Percentiles rank a stretch among this genome's conserved stretches.
Conservation (phyloP, 176 grass and related monocot species). For the Coix lacrymajobi region DNA sequence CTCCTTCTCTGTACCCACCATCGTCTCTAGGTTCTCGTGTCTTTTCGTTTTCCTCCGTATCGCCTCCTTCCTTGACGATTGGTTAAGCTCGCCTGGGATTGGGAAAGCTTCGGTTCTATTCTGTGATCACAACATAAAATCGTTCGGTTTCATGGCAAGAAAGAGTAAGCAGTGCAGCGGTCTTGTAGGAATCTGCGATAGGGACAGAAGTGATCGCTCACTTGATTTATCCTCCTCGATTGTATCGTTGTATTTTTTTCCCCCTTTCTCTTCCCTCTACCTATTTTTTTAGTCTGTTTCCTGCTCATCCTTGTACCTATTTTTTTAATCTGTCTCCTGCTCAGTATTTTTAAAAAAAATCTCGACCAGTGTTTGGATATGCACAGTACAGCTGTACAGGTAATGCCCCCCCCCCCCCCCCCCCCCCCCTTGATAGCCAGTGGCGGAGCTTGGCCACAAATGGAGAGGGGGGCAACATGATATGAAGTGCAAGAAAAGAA, state of each 20-base stretch:
- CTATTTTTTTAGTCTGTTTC: not conserved
- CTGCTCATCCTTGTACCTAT: not conserved
- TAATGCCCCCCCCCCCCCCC: no score
- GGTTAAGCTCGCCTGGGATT: not conserved
- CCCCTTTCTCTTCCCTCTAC: not conserved
- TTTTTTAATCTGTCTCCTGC: not conserved
- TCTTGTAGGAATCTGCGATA: not conserved
- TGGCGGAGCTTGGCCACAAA: no score
- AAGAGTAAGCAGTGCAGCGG: no score
- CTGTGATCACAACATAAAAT: not conserved
- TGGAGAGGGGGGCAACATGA: no score
- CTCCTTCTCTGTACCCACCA: not conserved
- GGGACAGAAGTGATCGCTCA: slow-evolving; percentile 19
- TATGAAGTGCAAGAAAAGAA: no score
- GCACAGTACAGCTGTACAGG: not conserved
- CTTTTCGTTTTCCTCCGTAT: not conserved
- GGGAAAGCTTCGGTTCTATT: not conserved
- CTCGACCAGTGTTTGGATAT: not conserved
- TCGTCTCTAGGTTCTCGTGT: not conserved
- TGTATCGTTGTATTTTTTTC: not conserved
- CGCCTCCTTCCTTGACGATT: not conserved
- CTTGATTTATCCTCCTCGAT: not conserved
- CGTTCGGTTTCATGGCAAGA: not conserved
- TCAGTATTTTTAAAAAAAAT: not conserved
- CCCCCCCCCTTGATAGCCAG: no score